A percentile compares a stretch with the other conserved stretches of the same genome.
Evolutionary conservation across 129 eudicot genomes (phyloP).

Genomic region (Chrysanthemum lavandulifolium): DNA sequence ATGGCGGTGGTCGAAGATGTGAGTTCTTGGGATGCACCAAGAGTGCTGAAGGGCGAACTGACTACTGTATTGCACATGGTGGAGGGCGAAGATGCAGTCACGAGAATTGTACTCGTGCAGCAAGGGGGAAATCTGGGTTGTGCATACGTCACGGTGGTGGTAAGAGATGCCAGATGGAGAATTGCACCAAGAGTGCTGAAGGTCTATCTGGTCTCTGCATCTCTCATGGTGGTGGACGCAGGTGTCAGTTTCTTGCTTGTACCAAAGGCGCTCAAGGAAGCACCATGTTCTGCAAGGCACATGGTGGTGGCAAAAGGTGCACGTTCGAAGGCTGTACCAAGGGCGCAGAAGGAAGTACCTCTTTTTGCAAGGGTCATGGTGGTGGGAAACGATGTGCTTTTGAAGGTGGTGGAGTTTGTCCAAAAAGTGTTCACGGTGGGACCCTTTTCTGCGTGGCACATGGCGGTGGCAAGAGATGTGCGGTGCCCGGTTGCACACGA

Average conservation of each 20-base stretch:
- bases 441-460: slow-evolving; percentile 90
- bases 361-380: slow-evolving; percentile 94
- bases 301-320: slow-evolving; percentile 95
- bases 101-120: slow-evolving; percentile 78
- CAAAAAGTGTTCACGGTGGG: slow-evolving; percentile 95
- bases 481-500: slow-evolving; percentile 70
- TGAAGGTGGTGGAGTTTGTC: slow-evolving; percentile 79
- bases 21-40: slow-evolving; percentile 87
- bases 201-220: slow-evolving; percentile 95
- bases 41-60: slow-evolving; percentile 98
- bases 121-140: slow-evolving; percentile 63
- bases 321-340: slow-evolving; percentile 76
- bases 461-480: slow-evolving; percentile 97
- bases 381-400: slow-evolving; percentile 91
- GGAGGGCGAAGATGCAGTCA: slow-evolving; percentile 92
- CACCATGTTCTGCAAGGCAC: slow-evolving; percentile 96
- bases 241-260: slow-evolving; percentile 77
- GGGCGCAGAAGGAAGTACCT: slow-evolving; percentile 97
- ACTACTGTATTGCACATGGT: slow-evolving; percentile 94
- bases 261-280: slow-evolving; percentile 94
- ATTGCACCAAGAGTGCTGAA: slow-evolving; percentile 91
- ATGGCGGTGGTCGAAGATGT: slow-evolving; percentile 94
- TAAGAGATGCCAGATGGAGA: slow-evolving; percentile 87
- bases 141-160: slow-evolving; percentile 99
- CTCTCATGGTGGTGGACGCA: slow-evolving; percentile 95